phyloP scores from a whole-genome alignment of 1,284 basidiomycete genomes.

The Cryptococcus sp. region DNA sequence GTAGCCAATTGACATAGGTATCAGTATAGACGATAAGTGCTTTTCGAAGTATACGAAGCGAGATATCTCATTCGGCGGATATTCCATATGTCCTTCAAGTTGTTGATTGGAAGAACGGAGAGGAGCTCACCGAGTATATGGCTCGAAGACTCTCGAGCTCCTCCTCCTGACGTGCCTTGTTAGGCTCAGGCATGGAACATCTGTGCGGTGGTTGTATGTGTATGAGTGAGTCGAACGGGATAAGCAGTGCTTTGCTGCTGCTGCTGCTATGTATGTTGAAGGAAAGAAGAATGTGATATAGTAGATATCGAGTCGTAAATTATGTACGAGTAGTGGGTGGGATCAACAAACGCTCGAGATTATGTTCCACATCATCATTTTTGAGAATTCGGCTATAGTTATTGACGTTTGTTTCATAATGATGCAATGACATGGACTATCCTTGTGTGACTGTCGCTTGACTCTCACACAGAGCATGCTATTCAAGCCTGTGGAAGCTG shows the following conservation, averaged over 20 bases:
- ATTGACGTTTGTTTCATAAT: too few relatives aligned
- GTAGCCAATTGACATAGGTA: neutral
- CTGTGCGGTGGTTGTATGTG: neutral
- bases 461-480: too few relatives aligned
- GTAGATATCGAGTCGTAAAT: too few relatives aligned
- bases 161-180: constrained; percentile 45
- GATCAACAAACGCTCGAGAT: too few relatives aligned
- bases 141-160: constrained; percentile 49
- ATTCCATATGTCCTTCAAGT: neutral
- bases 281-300: too few relatives aligned
- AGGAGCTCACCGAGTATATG: constrained; percentile 39
- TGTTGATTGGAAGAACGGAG: neutral
- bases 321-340: too few relatives aligned
- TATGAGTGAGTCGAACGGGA: constrained; percentile 3
- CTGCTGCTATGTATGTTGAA: too few relatives aligned
- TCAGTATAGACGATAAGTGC: too few relatives aligned
- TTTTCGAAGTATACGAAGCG: neutral
- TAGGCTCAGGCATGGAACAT: constrained; percentile 45
- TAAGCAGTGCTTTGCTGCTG: neutral
- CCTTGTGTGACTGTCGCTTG: neutral
- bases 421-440: neutral
- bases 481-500: too few relatives aligned
- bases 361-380: too few relatives aligned
- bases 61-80: neutral
- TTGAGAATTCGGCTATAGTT: too few relatives aligned